Percentiles rank a stretch among this genome's conserved stretches.
Conservation (phyloP, 805 yeast genomes). For the Metschnikowia gelsemii region DNA sequence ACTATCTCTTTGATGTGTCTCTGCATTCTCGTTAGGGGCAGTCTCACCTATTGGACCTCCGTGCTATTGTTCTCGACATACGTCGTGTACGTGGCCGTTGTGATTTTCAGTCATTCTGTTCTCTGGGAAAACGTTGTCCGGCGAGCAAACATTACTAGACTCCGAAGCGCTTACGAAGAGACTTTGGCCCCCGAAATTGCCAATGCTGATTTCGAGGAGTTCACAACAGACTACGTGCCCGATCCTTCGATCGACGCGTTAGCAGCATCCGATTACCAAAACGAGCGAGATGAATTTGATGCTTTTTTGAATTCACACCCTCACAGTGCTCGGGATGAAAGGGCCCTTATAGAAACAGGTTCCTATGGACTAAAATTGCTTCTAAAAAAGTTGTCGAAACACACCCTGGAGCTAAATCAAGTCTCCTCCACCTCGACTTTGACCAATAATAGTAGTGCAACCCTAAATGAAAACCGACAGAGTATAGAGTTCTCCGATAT, state of each 20-base stretch:
- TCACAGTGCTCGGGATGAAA: constrained; percentile 11
- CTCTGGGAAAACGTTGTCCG: constrained; percentile 11
- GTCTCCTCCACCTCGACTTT: constrained; percentile 1
- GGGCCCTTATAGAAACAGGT: constrained; percentile 24
- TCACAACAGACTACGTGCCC: constrained; percentile 7
- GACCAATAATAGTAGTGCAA: constrained; percentile 13
- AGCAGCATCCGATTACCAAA: constrained; percentile 8
- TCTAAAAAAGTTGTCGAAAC: constrained; percentile 32
- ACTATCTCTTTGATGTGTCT: constrained; percentile 49
- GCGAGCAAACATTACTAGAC: constrained; percentile 13
- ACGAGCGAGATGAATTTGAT: constrained; percentile 17
- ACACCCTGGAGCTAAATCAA: constrained; percentile 19
- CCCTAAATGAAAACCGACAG: constrained; percentile 2
- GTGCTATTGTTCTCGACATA: constrained; percentile 56
- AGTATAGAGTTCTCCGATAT: neutral
- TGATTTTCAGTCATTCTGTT: constrained; percentile 27
- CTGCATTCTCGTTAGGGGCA: constrained; percentile 54
- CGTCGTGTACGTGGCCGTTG: constrained; percentile 53
- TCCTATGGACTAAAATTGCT: constrained; percentile 35
- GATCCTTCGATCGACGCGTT: constrained; percentile 15
- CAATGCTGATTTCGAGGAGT: constrained; percentile 2
- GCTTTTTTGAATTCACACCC: constrained; percentile 15
- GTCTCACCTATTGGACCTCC: constrained; percentile 56
- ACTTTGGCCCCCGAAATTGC: constrained; percentile 1
- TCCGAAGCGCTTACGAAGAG: constrained; percentile 16